phyloP scores from a whole-genome alignment of 176 grass and related monocot species.

The Zea luxurians region DNA sequence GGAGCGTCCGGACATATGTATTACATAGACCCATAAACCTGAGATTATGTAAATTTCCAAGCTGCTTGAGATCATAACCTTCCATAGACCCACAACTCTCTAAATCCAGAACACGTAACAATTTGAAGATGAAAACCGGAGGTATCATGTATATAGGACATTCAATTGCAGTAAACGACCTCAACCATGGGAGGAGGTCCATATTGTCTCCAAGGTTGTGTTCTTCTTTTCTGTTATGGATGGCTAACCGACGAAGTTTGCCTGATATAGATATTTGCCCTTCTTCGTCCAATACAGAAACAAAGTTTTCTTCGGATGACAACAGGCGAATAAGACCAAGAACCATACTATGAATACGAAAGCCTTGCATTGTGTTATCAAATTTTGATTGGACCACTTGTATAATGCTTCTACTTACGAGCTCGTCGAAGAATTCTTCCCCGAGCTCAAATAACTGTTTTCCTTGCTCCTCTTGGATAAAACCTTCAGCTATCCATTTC shows the following conservation, averaged over 20 bases:
- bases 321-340: background rate
- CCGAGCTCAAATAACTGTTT: background rate
- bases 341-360: background rate
- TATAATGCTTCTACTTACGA: background rate
- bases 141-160: background rate
- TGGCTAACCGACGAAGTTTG: background rate
- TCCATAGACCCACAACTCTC: background rate
- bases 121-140: background rate
- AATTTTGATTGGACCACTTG: background rate
- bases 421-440: background rate
- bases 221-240: background rate
- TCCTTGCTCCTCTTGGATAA: background rate
- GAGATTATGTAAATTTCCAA: background rate
- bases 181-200: background rate
- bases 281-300: background rate
- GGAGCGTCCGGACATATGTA: background rate
- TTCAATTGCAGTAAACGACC: background rate
- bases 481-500: slow-evolving; percentile 20
- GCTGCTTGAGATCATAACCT: background rate
- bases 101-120: background rate
- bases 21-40: background rate
- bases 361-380: background rate
- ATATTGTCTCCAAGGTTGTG: background rate
- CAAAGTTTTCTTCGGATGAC: background rate
- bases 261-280: too few relatives aligned